Percentiles rank a stretch among this genome's conserved stretches.
Conservation (phyloP, 225 moss, liverwort and hornwort genomes). For the Asterella californica region DNA sequence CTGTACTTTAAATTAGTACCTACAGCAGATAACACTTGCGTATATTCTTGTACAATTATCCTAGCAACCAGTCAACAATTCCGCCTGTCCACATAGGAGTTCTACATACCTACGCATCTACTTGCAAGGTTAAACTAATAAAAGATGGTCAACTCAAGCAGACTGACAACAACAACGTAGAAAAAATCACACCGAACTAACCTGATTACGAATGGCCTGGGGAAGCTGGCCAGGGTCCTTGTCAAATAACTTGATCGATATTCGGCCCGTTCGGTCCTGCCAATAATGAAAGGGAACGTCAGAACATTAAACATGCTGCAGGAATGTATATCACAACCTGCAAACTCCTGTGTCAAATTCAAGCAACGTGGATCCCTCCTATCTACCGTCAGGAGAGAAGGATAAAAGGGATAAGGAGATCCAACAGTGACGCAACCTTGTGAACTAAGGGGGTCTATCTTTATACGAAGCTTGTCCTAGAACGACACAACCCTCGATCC, state of each 20-base stretch:
- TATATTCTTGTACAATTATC: no score
- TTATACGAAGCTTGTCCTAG: no score
- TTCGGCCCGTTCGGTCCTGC: slow-evolving; percentile 73
- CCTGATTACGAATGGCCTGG: slow-evolving; percentile 73
- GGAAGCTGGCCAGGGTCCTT: slow-evolving; percentile 82
- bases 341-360: neutral
- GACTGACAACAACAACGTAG: neutral
- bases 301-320: neutral
- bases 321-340: neutral
- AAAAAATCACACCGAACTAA: slow-evolving; percentile 7
- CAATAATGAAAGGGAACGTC: neutral
- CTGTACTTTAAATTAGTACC: no score
- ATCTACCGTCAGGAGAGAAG: no score
- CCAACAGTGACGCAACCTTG: no score
- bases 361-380: no score
- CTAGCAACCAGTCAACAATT: neutral
- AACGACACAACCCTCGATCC: no score
- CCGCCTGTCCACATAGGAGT: neutral
- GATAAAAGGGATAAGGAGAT: no score
- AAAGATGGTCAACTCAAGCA: neutral
- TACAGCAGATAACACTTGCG: no score
- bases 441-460: no score
- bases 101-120: neutral
- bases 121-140: neutral
- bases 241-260: slow-evolving; percentile 87